Evolutionary conservation across 2,329 filamentous ascomycete genomes (phyloP), one percentile per base, ranked within the genome.

Genomic region (Pseudopyrenochaeta lycopersici): DNA sequence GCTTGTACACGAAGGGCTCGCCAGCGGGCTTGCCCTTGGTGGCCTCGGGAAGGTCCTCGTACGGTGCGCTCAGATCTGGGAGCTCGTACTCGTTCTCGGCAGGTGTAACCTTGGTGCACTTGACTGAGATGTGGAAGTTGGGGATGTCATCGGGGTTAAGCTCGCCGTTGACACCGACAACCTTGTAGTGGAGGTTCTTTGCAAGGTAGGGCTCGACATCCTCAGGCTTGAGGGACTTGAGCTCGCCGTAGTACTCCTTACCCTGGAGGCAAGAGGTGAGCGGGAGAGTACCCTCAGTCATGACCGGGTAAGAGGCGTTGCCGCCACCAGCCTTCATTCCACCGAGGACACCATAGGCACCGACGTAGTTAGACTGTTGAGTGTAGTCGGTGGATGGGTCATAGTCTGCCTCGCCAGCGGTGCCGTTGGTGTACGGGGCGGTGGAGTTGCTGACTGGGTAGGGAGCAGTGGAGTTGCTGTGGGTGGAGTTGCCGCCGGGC

Each of bases 201-300:
- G 60, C 59, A n/a, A 76, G 68, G 63, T 75, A 76, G 7, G 64
- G 49, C 53, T 70, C 65, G 33, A 74, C 67, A 36, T 71, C 52
- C 32, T 73, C 70, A 35, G 68, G 67, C 54, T 66, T 56, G 17
- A 75, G 64, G 0, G 67, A 71, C 31, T 66, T 56, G 51, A 76
- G 63, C 44, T 70, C 56, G 50, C 72, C 73, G 39, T 44, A 31
- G 44, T 62, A 61, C 35, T 71, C 52, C 49, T 72, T 73, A 50
- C 68, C 72, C 46, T 73, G 65, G 14, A 76, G 73, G 38, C 65
- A 67, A 18, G 65, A 66, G 33, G 73, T 76, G 17, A 76, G 62
- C 4, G 72, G 70, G 29, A 76, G 56, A 41, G 63, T 56, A 53
- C 72, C 71, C 18, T 68, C 58, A 42, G 71, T 73, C 39, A 73